Evolutionary conservation across 495 filamentous ascomycete species (phyloP), one percentile per base, ranked within the genome.

Genomic region (Talaromyces stipitatus): DNA sequence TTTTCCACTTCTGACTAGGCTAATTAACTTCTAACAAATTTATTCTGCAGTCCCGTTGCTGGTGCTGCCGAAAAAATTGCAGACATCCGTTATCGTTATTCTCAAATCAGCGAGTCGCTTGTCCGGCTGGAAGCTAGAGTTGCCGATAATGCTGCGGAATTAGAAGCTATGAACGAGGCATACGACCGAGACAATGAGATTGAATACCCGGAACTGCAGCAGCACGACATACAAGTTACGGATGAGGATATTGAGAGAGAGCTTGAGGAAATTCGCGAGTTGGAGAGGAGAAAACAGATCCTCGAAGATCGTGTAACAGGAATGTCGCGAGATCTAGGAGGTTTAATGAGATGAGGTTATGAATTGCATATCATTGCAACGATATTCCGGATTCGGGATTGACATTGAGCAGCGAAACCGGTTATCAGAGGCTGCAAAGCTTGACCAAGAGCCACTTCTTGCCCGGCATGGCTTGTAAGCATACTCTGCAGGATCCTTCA

Each of bases 31-130:
- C 18, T 24, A 20, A 22, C 16, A 18, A 2, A 18, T 58, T 33
- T 8, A n/a, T 29, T 18, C 7, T 38, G 23, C 22, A 89, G 86
- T 58, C 86, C 87, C 7, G 85, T 97, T 41, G 79, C 87, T 2
- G 92, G 91, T 24, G 91, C 90, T n/a, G 66, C 80, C 4, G 89
- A 95, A 64, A 81, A 85, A 59, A 94, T 97, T 57, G 71, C 83
- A 2, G 78, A 73, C 16, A 78, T 92, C 50, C 83, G 92, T 32
- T 76, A 82, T 30, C 86, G 89, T 55, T 85, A 92, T 64, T 73
- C 83, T 32, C 77, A 88, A 62, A 80, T 92, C 33, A 75, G 78
- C n/a, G 81, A 82, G 30, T 96, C 91, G 28, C 74, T 96, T 55
- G 80, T 75, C 27, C 84, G 85, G 51, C 88, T 95, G 62, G 95